A percentile compares a stretch with the other conserved stretches of the same genome.
phyloP scores from a whole-genome alignment of 2,329 filamentous ascomycete species.

The Pseudocercospora eumusae region DNA sequence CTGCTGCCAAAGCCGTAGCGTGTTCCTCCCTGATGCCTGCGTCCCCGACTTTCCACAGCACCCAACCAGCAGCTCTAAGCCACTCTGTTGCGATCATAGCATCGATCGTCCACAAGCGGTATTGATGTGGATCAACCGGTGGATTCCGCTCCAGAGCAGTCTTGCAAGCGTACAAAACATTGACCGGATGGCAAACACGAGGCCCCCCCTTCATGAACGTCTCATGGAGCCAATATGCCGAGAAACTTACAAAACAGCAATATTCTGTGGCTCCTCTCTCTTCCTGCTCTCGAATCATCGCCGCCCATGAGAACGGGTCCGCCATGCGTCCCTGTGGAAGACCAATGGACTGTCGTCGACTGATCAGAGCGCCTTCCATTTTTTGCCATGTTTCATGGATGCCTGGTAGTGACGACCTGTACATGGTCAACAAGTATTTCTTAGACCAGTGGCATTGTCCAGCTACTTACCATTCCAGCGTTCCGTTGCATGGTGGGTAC shows the following conservation, averaged over 20 bases:
- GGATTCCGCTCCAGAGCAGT: neutral
- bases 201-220: neutral
- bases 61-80: neutral
- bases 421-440: neutral
- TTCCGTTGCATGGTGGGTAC: neutral
- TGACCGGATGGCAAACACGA: neutral
- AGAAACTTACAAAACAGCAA: neutral
- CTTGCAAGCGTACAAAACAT: neutral
- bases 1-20: neutral
- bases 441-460: neutral
- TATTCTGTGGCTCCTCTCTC: neutral
- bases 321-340: too few species aligned
- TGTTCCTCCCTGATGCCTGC: neutral
- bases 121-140: neutral
- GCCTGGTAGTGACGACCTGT: neutral
- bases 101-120: neutral
- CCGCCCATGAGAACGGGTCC: too few species aligned
- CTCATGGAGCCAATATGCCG: neutral
- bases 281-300: neutral
- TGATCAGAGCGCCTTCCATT: neutral
- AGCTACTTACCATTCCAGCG: neutral
- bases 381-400: neutral
- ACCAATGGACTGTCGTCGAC: neutral
- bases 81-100: neutral
- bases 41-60: neutral